Evolutionary conservation across 2,329 filamentous ascomycete genomes (phyloP).

Genomic region (Aspergillus intermedius): DNA sequence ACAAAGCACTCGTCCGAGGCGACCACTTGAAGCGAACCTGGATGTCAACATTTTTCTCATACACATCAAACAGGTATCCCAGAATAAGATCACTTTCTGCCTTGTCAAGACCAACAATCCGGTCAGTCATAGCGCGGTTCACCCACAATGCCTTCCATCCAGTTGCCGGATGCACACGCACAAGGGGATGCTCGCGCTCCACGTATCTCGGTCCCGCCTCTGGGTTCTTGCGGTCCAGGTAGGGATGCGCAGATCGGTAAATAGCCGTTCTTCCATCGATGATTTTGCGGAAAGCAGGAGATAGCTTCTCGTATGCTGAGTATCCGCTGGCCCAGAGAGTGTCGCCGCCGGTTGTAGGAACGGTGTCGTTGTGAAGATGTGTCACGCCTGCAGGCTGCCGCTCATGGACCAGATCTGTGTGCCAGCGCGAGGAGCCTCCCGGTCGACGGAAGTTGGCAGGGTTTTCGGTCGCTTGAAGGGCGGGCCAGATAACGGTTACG

Average conservation of each 20-base stretch:
- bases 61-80: slow-evolving; percentile 61
- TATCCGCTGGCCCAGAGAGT: slow-evolving; percentile 69
- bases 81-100: slow-evolving; percentile 64
- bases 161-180: slow-evolving; percentile 64
- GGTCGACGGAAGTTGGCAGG: slow-evolving; percentile 59
- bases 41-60: slow-evolving; percentile 64
- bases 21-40: slow-evolving; percentile 68
- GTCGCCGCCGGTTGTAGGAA: slow-evolving; percentile 61
- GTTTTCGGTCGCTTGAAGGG: slow-evolving; percentile 56
- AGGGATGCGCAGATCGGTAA: slow-evolving; percentile 60
- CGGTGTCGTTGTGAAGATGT: slow-evolving; percentile 62
- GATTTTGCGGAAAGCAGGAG: slow-evolving; percentile 61
- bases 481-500: slow-evolving; percentile 64
- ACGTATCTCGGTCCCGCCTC: slow-evolving; percentile 57
- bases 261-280: slow-evolving; percentile 62
- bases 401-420: slow-evolving; percentile 66
- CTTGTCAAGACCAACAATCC: slow-evolving; percentile 63
- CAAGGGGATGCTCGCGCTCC: slow-evolving; percentile 62
- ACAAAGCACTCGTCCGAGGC: slow-evolving; percentile 58
- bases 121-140: slow-evolving; percentile 61
- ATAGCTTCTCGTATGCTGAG: slow-evolving; percentile 65
- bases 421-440: slow-evolving; percentile 63
- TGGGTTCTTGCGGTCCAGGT: slow-evolving; percentile 59
- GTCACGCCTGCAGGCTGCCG: slow-evolving; percentile 64
- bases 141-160: slow-evolving; percentile 70